These are phyloP conservation scores for Fistulinella prunicolor DNA, from an alignment of 768 basidiomycete species.

Conservation along the genomic window DNA sequence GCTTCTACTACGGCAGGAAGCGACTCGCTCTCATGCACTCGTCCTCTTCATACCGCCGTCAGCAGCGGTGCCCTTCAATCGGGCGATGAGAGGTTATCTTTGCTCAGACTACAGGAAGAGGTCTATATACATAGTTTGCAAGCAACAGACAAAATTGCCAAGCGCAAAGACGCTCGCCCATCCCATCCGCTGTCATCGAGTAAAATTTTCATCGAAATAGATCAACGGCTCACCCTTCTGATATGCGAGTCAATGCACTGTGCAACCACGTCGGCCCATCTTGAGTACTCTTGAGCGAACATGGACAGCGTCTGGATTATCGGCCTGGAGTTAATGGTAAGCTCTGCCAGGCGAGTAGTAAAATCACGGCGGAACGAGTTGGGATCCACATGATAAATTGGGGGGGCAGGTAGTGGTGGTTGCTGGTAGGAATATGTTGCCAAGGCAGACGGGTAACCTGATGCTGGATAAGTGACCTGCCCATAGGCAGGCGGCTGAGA, in stretches of 20 bases:
- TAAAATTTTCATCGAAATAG: conserved; percentile 19
- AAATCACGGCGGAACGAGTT: conserved; percentile 79
- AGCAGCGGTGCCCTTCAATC: conserved; percentile 31
- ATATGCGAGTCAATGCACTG: conserved; percentile 85
- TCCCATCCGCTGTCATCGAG: conserved; percentile 27
- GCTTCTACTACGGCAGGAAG: conserved; percentile 20
- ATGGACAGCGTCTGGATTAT: conserved; percentile 92
- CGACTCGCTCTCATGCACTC: conserved; percentile 38
- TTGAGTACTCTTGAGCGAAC: conserved; percentile 82
- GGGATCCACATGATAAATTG: conserved; percentile 57
- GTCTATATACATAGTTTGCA: conserved; percentile 45
- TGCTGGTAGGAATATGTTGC: conserved; percentile 48
- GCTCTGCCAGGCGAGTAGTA: conserved; percentile 64
- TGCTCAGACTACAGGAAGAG: conserved; percentile 42
- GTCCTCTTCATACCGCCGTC: conserved; percentile 32
- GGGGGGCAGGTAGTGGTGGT: conserved; percentile 39
- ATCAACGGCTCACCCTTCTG: conserved; percentile 70
- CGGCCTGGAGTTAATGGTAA: conserved; percentile 92
- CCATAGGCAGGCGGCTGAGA: conserved; percentile 57
- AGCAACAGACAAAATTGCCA: conserved; percentile 26
- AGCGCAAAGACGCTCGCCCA: conserved; percentile 23
- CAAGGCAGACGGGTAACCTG: conserved; percentile 45
- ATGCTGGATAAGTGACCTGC: conserved; percentile 51
- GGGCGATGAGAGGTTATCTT: conserved; percentile 37
- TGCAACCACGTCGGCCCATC: conserved; percentile 75